Evolutionary conservation across 2,329 filamentous ascomycete genomes (phyloP).

Genomic region (Fusarium chaquense): DNA sequence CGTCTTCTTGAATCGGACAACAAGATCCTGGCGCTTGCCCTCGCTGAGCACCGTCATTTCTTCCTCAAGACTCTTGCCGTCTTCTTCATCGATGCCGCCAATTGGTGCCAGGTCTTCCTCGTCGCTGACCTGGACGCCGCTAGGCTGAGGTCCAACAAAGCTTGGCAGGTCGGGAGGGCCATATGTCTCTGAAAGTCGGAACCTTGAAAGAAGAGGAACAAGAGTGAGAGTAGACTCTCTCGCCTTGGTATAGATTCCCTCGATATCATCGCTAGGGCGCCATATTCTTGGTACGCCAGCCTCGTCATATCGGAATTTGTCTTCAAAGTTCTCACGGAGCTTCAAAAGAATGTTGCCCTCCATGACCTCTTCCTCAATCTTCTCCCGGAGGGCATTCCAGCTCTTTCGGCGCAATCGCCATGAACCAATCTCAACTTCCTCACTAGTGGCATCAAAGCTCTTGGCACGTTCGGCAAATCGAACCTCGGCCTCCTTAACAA

Average conservation of each 20-base stretch:
- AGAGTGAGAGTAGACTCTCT: constrained; percentile 91
- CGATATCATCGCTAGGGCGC: constrained; percentile 96
- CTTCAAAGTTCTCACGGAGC: constrained; percentile 97
- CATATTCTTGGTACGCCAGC: constrained; percentile 95
- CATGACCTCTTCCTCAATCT: constrained; percentile 97
- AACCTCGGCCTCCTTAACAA: constrained; percentile 85
- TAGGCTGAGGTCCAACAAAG: constrained; percentile 85
- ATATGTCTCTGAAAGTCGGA: constrained; percentile 80
- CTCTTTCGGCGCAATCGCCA: constrained; percentile 95
- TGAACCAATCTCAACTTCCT: constrained; percentile 91
- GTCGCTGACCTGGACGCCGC: constrained; percentile 80
- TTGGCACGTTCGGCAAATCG: constrained; percentile 89
- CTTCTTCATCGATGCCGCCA: constrained; percentile 93
- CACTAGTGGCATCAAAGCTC: constrained; percentile 91
- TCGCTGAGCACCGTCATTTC: constrained; percentile 97
- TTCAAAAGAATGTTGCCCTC: constrained; percentile 96
- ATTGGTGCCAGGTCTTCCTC: constrained; percentile 92
- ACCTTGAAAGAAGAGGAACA: constrained; percentile 88
- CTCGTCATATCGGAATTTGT: constrained; percentile 98
- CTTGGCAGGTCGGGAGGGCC: constrained; percentile 82
- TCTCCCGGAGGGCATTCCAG: constrained; percentile 89
- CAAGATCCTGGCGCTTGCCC: constrained; percentile 88
- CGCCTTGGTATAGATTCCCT: constrained; percentile 92
- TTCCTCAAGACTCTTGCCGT: constrained; percentile 93
- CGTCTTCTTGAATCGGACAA: constrained; percentile 96